These are phyloP conservation scores for Chrysoporthe austroafricana DNA, from an alignment of 2,329 filamentous ascomycete genomes.

Conservation along the genomic window DNA sequence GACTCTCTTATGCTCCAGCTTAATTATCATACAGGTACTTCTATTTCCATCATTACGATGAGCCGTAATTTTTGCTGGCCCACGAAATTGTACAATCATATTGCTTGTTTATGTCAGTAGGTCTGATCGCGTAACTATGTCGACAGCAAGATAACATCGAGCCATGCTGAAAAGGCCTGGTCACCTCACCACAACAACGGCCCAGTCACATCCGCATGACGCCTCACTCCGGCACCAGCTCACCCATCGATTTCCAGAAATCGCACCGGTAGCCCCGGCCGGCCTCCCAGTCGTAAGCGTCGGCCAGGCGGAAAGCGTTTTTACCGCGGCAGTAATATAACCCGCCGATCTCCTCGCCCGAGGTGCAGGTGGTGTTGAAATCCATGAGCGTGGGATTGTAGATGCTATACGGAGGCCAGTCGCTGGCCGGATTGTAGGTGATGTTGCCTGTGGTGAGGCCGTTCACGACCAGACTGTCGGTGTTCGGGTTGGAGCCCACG, in stretches of 20 bases:
- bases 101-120: no score
- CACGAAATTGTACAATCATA: no score
- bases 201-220: neutral
- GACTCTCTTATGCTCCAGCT: no score
- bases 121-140: no score
- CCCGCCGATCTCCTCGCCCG: neutral
- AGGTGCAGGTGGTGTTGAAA: constrained; percentile 17
- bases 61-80: no score
- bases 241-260: constrained; percentile 14
- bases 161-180: no score
- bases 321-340: constrained; percentile 9
- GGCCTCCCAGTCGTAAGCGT: constrained; percentile 17
- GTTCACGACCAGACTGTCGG: constrained; percentile 1
- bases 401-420: constrained; percentile 11
- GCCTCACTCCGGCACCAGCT: constrained; percentile 10
- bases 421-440: constrained; percentile 12
- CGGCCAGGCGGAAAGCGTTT: constrained; percentile 9
- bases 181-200: no score
- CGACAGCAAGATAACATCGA: no score
- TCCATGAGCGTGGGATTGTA: constrained; percentile 10
- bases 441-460: constrained; percentile 10
- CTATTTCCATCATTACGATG: no score
- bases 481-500: constrained; percentile 3
- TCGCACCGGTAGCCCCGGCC: constrained; percentile 12
- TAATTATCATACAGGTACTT: no score